A percentile compares a stretch with the other conserved stretches of the same genome.
phyloP scores from a whole-genome alignment of 345 rosid genomes.

The Eutrema yunnanense region DNA sequence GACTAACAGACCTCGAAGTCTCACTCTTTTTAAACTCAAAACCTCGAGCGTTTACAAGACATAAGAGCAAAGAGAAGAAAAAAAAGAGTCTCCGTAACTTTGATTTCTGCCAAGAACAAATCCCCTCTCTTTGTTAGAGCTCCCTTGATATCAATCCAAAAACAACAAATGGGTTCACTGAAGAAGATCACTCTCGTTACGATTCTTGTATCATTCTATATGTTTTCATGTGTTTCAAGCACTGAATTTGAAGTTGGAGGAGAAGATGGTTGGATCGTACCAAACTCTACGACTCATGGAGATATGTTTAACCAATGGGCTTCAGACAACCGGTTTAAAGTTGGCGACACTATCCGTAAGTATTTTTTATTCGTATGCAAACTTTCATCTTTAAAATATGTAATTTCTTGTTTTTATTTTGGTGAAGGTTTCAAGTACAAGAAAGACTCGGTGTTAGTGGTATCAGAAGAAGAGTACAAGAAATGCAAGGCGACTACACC shows the following conservation, averaged over 20 bases:
- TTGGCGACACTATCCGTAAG: constrained; percentile 61
- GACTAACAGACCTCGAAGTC: constrained; percentile 14
- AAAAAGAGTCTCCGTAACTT: background rate
- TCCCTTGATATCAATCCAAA: constrained; percentile 23
- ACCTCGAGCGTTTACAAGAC: background rate
- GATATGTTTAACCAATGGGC: constrained; percentile 74
- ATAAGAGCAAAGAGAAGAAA: background rate
- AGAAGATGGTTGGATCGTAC: constrained; percentile 61
- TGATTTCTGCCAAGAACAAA: background rate
- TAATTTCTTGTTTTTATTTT: background rate
- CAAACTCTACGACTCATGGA: constrained; percentile 36
- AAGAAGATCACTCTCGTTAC: constrained; percentile 1
- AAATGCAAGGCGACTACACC: constrained; percentile 50
- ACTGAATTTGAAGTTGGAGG: constrained; percentile 61
- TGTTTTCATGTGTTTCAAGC: constrained; percentile 23
- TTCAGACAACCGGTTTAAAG: constrained; percentile 59
- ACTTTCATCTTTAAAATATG: background rate
- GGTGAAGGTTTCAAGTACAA: constrained; percentile 45
- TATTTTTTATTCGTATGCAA: background rate
- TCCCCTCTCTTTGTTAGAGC: background rate
- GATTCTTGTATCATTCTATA: background rate
- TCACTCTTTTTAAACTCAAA: constrained; percentile 28
- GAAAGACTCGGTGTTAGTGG: constrained; percentile 54
- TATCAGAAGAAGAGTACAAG: constrained; percentile 57
- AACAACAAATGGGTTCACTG: constrained; percentile 18